Conservation (phyloP, 2,329 filamentous ascomycete species). For the Alternaria longipes region DNA sequence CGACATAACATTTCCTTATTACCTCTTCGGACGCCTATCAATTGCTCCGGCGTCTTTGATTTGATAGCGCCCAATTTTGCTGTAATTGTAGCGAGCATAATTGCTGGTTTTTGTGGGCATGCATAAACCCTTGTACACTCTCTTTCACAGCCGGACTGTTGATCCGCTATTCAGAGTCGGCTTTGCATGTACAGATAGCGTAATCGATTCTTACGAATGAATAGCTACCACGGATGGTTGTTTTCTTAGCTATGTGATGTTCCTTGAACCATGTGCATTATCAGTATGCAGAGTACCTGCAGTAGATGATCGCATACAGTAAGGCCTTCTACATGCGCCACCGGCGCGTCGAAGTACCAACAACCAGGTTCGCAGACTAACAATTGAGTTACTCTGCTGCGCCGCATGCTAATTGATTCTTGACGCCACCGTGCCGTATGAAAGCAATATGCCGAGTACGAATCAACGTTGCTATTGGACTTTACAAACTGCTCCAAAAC, state of each 20-base stretch:
- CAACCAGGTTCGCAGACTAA: neutral
- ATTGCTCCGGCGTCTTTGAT: slow-evolving; percentile 23
- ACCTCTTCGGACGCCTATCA: slow-evolving; percentile 17
- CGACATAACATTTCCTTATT: slow-evolving; percentile 21
- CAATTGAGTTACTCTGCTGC: neutral
- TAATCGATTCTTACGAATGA: slow-evolving; percentile 10
- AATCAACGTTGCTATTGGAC: neutral
- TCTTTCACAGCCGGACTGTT: slow-evolving; percentile 52
- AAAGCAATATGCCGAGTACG: neutral
- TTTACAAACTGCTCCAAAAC: neutral
- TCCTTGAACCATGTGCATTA: neutral
- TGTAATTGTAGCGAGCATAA: slow-evolving; percentile 49
- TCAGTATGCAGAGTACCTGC: neutral
- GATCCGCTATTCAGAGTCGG: slow-evolving; percentile 35
- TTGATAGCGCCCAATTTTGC: slow-evolving; percentile 19
- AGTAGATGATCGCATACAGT: neutral
- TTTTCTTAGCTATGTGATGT: neutral
- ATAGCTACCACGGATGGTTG: neutral
- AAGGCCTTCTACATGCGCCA: neutral
- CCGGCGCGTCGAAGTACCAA: slow-evolving; percentile 2
- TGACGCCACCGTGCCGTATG: slow-evolving; percentile 7
- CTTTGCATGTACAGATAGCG: slow-evolving; percentile 20
- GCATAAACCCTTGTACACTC: slow-evolving; percentile 22
- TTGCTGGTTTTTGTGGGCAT: slow-evolving; percentile 17
- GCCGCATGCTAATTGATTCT: neutral